Percentiles rank a stretch among this genome's conserved stretches.
Conservation (phyloP, 106 monocot species). For the Phalaenopsis equestris region DNA sequence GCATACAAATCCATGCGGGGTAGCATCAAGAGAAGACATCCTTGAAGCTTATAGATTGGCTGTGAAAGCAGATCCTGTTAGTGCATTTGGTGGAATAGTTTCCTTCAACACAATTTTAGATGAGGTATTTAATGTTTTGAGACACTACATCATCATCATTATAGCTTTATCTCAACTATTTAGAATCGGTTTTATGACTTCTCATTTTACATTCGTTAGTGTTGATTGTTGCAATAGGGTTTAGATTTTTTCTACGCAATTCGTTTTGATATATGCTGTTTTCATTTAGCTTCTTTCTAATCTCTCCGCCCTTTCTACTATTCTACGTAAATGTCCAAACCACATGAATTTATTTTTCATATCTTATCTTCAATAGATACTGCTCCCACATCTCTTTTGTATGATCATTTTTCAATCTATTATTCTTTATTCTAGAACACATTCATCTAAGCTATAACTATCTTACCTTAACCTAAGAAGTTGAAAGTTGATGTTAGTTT, state of each 20-base stretch:
- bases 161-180: neutral
- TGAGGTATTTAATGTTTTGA: conserved; percentile 39
- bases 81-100: conserved; percentile 98
- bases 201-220: neutral
- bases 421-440: neutral
- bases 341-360: neutral
- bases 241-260: neutral
- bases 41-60: conserved; percentile 92
- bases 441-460: neutral
- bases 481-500: neutral
- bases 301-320: neutral
- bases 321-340: neutral
- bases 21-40: conserved; percentile 53
- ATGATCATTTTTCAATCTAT: neutral
- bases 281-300: neutral
- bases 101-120: conserved; percentile 81
- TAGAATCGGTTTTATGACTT: neutral
- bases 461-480: neutral
- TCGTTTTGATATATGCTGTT: neutral
- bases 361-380: neutral
- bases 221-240: neutral
- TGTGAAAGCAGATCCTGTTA: conserved; percentile 89
- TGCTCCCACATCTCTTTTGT: neutral
- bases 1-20: conserved; percentile 92
- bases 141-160: neutral